These are phyloP conservation scores for Claviceps africana DNA, from an alignment of 2,329 filamentous ascomycete species.

Conservation along the genomic window DNA sequence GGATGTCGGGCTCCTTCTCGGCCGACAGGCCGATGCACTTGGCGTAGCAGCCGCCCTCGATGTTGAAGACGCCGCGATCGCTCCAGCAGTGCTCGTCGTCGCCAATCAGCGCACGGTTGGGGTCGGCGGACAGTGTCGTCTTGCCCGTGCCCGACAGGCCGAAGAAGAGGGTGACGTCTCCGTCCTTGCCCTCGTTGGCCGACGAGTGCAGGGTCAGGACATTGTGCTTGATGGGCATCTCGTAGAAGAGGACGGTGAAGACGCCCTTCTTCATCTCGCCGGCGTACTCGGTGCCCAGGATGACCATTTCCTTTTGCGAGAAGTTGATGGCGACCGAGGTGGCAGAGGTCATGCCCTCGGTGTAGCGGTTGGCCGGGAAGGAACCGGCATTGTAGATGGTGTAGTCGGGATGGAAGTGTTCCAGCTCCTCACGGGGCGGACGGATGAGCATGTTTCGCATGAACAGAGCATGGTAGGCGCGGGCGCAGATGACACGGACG, in stretches of 20 bases:
- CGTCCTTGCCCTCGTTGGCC: conserved; percentile 87
- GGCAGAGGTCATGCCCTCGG: conserved; percentile 94
- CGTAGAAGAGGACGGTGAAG: conserved; percentile 98
- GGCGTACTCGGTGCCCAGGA: conserved; percentile 95
- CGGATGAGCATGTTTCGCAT: conserved; percentile 99
- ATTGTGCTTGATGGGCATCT: conserved; percentile 99
- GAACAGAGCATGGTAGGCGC: conserved; percentile 98
- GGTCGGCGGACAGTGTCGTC: conserved; percentile 94
- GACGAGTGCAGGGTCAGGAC: conserved; percentile 97
- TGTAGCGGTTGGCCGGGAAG: conserved; percentile 97
- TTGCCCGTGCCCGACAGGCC: conserved; percentile 97
- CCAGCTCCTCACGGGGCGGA: conserved; percentile 76
- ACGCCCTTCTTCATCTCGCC: conserved; percentile 79
- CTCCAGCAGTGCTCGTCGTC: conserved; percentile 99
- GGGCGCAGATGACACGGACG: conserved; percentile 94
- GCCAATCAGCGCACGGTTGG: conserved; percentile 89
- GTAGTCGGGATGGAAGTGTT: conserved; percentile 98
- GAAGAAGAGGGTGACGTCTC: conserved; percentile 98
- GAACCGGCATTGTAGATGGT: conserved; percentile 98
- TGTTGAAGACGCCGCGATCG: conserved; percentile 95
- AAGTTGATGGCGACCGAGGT: conserved; percentile 99
- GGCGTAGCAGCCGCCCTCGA: conserved; percentile 97
- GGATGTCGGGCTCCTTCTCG: conserved; percentile 99
- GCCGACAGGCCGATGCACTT: conserved; percentile 95
- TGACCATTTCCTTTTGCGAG: conserved; percentile 99